Base-by-base conservation (phyloP, 495 filamentous ascomycete genomes). In the Penicillium manginii region DNA sequence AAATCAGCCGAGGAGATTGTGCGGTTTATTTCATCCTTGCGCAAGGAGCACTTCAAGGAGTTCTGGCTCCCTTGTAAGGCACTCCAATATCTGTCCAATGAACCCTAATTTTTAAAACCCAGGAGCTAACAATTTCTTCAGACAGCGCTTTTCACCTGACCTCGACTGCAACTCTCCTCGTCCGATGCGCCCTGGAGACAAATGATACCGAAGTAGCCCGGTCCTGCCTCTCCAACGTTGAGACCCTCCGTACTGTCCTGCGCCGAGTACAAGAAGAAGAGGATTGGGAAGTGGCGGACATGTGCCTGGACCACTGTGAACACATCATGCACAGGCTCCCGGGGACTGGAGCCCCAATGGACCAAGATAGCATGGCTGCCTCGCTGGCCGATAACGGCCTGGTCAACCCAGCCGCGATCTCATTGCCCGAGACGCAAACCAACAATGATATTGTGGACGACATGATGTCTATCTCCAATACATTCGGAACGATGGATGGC, bases 261-360 rank as follows among this genome's bases (percentile, higher is more conserved):
- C 78, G 78, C 22, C 75, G 75, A n/a, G 78, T 81, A 15, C 71
- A 71, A 14, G 78, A 84, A 54, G 73, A 81, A 55, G 75, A 83
- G 59, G 79, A 81, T 62, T 84, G 79, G 79, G 81, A 84, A 54
- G 71, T 83, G 2, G 81, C 79, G 9, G 75, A 80, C 50, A 79
- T 81, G 72, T 84, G 81, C 50, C 68, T 84, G 17, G 81, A 82
- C 39, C 77, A 82, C 60, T 82, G 79, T 61, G 76, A 80, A 39
- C 70, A 73, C 17, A 75, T 80, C 59, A 74, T 79, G 61, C 73
- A 72, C 67, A 63, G 75, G 40, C 73, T 79, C 21, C 75, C 75
- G 5, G 67, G 71, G 12, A 71, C 57, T 46, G 59, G 57, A 40
- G 59, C 56, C 31, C 58, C 50, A 10, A 64, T 64, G 46, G 67